Base-by-base conservation (phyloP, 345 rosid genomes). In the Triadica sebifera region DNA sequence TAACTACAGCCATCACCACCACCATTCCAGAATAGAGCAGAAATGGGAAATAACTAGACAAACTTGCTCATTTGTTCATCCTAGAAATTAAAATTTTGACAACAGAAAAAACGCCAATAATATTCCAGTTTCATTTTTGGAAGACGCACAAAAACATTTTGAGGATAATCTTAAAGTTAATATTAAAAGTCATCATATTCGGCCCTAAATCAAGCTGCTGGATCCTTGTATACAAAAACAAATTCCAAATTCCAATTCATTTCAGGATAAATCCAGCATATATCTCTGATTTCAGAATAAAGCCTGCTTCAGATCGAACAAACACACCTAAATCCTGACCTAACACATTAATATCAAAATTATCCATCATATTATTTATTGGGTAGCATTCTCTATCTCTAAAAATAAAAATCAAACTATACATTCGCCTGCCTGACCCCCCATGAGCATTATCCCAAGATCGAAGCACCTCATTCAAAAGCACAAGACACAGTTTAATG, bases 261-360 rank as follows among this genome's bases (percentile, higher is more conserved):
- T 49, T 67, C 71, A 67, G 57, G 70, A 67, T 67, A 3, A 29
- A 67, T 4, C 55, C 7, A 66, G 49, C 50, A 41, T n/a, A 24
- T 15, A 17, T n/a, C 50, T 41, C 22, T 19, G 29, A 64, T 19
- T 22, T 19, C 12, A n/a, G 19, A 15, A 47, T 15, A 56, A 34
- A 47, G 12, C 53, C 46, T 11, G 29, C 38, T 2, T 46, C 38
- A 66, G 29, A 66, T 12, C 34, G 34, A 29, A 29, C 34, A 25
- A 47, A 34, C 20, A 49, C 16, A 47, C 3, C 20, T 47, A 50
- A 47, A 47, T 47, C 41, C 47, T 49, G 56, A 29, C n/a, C 5
- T 13, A 67, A 9, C 56, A 47, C 9, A 15, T 10, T 25, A 49
- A 24, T 13, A 15, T 19, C 12, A 10, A 47, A 67, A 47, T 1